Evolutionary conservation across 352 stramenopile species (phyloP).

Genomic region (Phytophthora fragariae): DNA sequence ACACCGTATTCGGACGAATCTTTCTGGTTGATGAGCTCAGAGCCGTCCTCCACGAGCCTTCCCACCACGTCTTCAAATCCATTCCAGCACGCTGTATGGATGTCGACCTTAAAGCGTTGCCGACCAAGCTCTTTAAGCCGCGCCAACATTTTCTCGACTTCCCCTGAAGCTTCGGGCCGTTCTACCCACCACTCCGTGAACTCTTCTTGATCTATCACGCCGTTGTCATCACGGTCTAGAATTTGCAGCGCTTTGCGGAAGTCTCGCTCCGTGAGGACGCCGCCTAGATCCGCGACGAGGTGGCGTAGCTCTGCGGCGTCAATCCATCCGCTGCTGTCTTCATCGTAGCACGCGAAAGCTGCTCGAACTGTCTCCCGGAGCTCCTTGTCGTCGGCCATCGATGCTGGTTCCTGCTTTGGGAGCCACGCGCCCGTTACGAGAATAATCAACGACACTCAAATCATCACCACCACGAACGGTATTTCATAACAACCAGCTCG

Average conservation of each 20-base stretch:
- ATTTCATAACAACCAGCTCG: too few species aligned
- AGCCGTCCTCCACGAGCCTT: slow-evolving; percentile 49
- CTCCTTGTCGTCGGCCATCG: slow-evolving; percentile 37
- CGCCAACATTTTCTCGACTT: slow-evolving; percentile 59
- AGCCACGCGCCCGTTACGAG: neutral
- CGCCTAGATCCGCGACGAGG: slow-evolving; percentile 66
- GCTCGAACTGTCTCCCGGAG: slow-evolving; percentile 60
- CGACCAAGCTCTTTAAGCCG: slow-evolving; percentile 62
- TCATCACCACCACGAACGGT: neutral
- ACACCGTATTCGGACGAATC: slow-evolving; percentile 70
- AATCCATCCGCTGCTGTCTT: slow-evolving; percentile 63
- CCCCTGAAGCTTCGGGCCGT: slow-evolving; percentile 41
- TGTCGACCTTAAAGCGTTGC: slow-evolving; percentile 70
- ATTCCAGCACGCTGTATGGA: slow-evolving; percentile 69
- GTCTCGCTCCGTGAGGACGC: slow-evolving; percentile 57
- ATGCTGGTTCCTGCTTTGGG: neutral
- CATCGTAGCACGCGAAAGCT: slow-evolving; percentile 70
- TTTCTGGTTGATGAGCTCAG: slow-evolving; percentile 48
- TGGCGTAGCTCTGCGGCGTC: slow-evolving; percentile 54
- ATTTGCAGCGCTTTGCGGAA: slow-evolving; percentile 44
- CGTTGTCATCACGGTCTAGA: slow-evolving; percentile 62
- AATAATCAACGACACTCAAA: neutral
- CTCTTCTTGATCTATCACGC: slow-evolving; percentile 63
- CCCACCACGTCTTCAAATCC: slow-evolving; percentile 52
- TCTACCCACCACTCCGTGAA: slow-evolving; percentile 66